Base-by-base conservation (phyloP, 768 basidiomycete genomes). In the Phanerodontia chrysosporium region DNA sequence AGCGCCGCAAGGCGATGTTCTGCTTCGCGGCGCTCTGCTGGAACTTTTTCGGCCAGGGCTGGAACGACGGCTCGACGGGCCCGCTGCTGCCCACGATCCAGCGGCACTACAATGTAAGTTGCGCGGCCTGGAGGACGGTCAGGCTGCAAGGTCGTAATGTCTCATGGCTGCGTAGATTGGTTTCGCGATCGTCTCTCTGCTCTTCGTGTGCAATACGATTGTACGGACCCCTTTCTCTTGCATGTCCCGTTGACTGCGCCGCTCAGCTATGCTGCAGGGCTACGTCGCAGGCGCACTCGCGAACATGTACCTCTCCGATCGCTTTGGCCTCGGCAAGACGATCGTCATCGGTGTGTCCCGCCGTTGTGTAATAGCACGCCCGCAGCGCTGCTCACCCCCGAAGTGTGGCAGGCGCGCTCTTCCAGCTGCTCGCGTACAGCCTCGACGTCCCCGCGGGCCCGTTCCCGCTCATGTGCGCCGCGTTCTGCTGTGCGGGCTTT, bases 31-130 rank as follows among this genome's bases (percentile, higher is more conserved):
- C 85, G 1, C 71, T 87, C 44, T 87, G 84, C 64, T 83, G 76
- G 73, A 70, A 75, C n/a, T 56, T 86, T 49, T 85, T 86, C 60
- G 71, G 88, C 8, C 76, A 77, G 18, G 91, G 91, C 29, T 92
- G 89, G 89, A 90, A 87, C 63, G 90, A 90, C 69, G 85, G 84
- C 14, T 79, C 84, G 0, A 82, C 82, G 14, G 91, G 91, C 3
- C 89, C 91, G 1, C 72, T 94, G 22, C 71, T 93, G 12, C 91
- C 89, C 0, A 77, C 81, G 13, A 85, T 93, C 49, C 89, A 89
- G 69, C 67, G 71, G 6, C 76, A 80, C 70, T 82, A 80, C 67
- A 67, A 72, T 60, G 81, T 80, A 58, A 51, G 72, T 55, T 7
- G 25, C 9, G 3, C 48, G 36, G 21, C 32, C 7, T 35, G 7